These are phyloP conservation scores for Talaromyces stipitatus DNA, from an alignment of 495 filamentous ascomycete species.

Conservation along the genomic window DNA sequence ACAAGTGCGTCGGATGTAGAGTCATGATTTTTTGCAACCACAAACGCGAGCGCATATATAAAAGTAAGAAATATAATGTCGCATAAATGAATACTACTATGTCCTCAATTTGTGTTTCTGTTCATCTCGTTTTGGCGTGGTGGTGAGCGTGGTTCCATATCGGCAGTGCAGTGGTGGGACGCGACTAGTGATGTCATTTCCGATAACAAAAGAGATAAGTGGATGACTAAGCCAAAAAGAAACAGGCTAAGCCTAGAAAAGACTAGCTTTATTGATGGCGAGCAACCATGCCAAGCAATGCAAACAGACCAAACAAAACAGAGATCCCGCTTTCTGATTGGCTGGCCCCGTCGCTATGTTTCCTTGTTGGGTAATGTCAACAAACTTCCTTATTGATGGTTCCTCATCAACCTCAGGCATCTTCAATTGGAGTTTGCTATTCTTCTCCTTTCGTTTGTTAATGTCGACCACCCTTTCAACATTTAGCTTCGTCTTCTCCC, in stretches of 20 bases:
- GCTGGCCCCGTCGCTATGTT: background rate
- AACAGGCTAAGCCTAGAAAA: background rate
- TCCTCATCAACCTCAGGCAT: background rate
- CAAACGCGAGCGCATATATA: background rate
- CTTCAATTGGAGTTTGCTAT: background rate
- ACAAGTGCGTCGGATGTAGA: background rate
- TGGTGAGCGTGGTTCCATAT: background rate
- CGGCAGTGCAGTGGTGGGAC: constrained; percentile 14
- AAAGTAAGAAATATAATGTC: background rate
- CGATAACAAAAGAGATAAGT: constrained; percentile 9
- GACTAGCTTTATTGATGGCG: constrained; percentile 9
- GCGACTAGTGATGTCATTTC: constrained; percentile 23
- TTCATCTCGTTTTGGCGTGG: background rate
- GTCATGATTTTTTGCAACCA: background rate
- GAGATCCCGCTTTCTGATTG: background rate
- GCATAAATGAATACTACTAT: background rate
- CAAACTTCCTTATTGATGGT: constrained; percentile 3
- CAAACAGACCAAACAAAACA: constrained; percentile 2
- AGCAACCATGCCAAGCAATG: background rate
- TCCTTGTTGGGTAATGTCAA: background rate
- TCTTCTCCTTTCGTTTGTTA: constrained; percentile 7
- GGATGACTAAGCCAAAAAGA: background rate
- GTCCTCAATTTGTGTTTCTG: background rate
- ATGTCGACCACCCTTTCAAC: constrained; percentile 18
- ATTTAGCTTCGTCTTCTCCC: constrained; percentile 10